Base-by-base conservation (phyloP, 768 basidiomycete genomes). In the Suillus variegatus region DNA sequence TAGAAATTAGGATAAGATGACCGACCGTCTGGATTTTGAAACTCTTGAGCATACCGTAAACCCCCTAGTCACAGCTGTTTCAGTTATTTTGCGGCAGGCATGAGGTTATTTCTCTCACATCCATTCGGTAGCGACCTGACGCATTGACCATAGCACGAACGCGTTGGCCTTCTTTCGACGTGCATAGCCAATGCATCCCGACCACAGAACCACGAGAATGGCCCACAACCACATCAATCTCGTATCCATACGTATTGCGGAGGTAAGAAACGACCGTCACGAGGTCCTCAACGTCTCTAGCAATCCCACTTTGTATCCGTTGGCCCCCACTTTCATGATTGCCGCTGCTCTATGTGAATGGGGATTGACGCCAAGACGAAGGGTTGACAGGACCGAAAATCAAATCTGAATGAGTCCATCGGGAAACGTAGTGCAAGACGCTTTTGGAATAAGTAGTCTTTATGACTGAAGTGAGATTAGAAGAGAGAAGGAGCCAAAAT, bases 401-500 rank as follows among this genome's bases (percentile, higher is more conserved):
- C 93, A 71, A 95, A 93, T 40, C 92, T 85, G 74, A 94, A 93
- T 3, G 92, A 93, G 74, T 95, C 93, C 28, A 91, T 71, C 0
- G 91, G 89, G 16, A 93, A 75, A 44, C 79, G 81, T 46, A 76
- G 73, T 3, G 90, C 91, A 22, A 94, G 85, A 16, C 84, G 85
- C 72, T 88, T 89, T 75, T 91, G 89, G 80, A 90, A 93, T 57
- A 94, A 74, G 77, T 94, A 94, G 73, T 94, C 89, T 70, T 93
- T 93, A 76, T 94, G 93, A 71, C 92, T 94, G 75, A 57, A 71
- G 57, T 18, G 54, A 57, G 38, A 44, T 49, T 6, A 38, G 25
- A 5, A 8, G 43, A 16, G 43, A 62, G 32, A 28, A n/a, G 35
- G n/a, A 4, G 32, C 40, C 38, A 56, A 6, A 41, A 41, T 47